phyloP scores from a whole-genome alignment of 345 rosid genomes.

The Streptanthus diversifolius region DNA sequence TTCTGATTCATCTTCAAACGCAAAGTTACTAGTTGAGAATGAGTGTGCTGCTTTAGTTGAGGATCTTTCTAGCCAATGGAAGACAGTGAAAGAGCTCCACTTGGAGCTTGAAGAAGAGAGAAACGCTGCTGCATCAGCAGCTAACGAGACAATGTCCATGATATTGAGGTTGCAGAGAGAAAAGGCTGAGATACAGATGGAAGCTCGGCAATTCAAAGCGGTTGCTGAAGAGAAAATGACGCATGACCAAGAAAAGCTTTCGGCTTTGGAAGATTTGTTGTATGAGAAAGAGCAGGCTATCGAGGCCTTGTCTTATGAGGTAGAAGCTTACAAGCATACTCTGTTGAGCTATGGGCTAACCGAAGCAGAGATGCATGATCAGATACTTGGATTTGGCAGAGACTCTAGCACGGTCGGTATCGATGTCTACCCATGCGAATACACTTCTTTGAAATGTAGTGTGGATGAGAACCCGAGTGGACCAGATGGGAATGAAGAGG shows the following conservation, averaged over 20 bases:
- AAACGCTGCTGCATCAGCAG: slow-evolving; percentile 79
- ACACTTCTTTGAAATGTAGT: slow-evolving; percentile 60
- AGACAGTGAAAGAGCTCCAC: slow-evolving; percentile 52
- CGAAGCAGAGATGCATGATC: slow-evolving; percentile 64
- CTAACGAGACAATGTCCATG: slow-evolving; percentile 93
- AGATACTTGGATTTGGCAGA: slow-evolving; percentile 41
- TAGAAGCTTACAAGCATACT: slow-evolving; percentile 73
- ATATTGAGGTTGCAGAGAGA: slow-evolving; percentile 88
- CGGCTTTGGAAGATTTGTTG: slow-evolving; percentile 56
- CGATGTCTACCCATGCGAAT: slow-evolving; percentile 48
- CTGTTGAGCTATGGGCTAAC: slow-evolving; percentile 79
- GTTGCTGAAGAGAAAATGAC: slow-evolving; percentile 74
- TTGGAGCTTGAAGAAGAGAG: slow-evolving; percentile 80
- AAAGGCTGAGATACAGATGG: slow-evolving; percentile 93
- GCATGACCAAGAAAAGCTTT: slow-evolving; percentile 67
- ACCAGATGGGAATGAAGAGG: slow-evolving; percentile 45
- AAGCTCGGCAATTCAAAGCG: slow-evolving; percentile 74
- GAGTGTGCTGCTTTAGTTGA: slow-evolving; percentile 65
- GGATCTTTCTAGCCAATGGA: slow-evolving; percentile 56
- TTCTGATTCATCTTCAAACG: slow-evolving; percentile 46
- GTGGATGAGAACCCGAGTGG: slow-evolving; percentile 43
- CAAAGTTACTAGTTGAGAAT: slow-evolving; percentile 63
- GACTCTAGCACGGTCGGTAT: slow-evolving; percentile 39
- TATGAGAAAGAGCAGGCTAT: slow-evolving; percentile 80
- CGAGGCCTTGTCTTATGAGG: slow-evolving; percentile 65